These are phyloP conservation scores for Agaricales sp. DNA, from an alignment of 1,284 basidiomycete species.

Conservation along the genomic window DNA sequence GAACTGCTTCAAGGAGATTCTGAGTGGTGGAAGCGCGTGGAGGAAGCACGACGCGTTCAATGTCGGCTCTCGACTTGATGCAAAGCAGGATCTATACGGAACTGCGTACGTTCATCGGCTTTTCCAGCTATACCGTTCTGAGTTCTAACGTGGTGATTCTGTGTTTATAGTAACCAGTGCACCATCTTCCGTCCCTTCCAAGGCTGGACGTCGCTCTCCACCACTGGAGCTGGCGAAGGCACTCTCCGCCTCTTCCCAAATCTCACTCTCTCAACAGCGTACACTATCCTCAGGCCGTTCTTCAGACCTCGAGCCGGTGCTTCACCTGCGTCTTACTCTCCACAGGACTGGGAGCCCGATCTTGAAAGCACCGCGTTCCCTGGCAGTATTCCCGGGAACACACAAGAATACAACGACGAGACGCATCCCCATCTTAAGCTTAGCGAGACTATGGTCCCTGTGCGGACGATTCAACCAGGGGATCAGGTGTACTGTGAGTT, in stretches of 20 bases:
- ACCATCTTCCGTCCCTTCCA: constrained; percentile 74
- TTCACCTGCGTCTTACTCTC: constrained; percentile 21
- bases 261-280: constrained; percentile 49
- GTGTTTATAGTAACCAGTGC: constrained; percentile 43
- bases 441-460: constrained; percentile 37
- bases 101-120: constrained; percentile 25
- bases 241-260: constrained; percentile 52
- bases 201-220: constrained; percentile 62
- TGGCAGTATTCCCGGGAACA: constrained; percentile 46
- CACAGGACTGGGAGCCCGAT: constrained; percentile 55
- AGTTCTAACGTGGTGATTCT: not conserved
- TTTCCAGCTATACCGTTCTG: not conserved
- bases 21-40: constrained; percentile 41
- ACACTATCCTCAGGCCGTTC: constrained; percentile 68
- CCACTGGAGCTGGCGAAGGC: constrained; percentile 56
- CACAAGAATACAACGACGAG: constrained; percentile 49
- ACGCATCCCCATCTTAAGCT: constrained; percentile 69
- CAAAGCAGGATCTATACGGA: constrained; percentile 47
- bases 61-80: constrained; percentile 37
- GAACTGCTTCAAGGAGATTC: constrained; percentile 43
- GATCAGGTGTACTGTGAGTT: constrained; percentile 65
- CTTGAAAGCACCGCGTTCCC: constrained; percentile 50
- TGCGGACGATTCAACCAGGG: constrained; percentile 53
- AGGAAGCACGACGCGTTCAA: constrained; percentile 50
- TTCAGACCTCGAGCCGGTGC: constrained; percentile 33